A percentile compares a stretch with the other conserved stretches of the same genome.
Evolutionary conservation across 345 rosid genomes (phyloP).

Genomic region (Alliaria petiolata): DNA sequence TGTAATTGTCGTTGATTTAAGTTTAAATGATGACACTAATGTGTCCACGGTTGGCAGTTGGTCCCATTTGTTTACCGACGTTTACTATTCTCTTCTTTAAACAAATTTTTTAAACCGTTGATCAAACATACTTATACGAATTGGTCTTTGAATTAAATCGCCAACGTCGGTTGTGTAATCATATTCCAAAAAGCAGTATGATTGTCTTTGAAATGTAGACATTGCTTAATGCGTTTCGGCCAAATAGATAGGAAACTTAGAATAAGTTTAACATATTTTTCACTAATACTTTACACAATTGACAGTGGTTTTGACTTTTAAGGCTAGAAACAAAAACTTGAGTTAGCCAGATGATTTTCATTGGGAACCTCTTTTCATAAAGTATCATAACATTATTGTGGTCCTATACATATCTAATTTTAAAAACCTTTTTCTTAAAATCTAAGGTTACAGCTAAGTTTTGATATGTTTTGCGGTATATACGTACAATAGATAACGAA

Average conservation of each 20-base stretch:
- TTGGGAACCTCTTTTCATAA: slow-evolving; percentile 19
- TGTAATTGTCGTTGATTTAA: slow-evolving; percentile 25
- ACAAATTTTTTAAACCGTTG: slow-evolving; percentile 10
- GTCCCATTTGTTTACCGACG: slow-evolving; percentile 33
- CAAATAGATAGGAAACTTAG: background rate
- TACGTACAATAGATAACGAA: no score
- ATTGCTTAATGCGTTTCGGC: slow-evolving; percentile 5
- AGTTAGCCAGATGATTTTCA: slow-evolving; percentile 27
- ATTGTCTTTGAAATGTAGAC: slow-evolving; percentile 15
- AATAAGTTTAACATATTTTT: background rate
- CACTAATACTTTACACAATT: slow-evolving; percentile 16
- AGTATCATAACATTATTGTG: slow-evolving; percentile 15
- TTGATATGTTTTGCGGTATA: no score
- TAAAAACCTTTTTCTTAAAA: background rate
- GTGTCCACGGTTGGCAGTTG: slow-evolving; percentile 25
- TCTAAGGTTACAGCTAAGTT: no score
- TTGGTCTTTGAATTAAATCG: slow-evolving; percentile 2
- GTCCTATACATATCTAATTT: background rate
- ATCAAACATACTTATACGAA: slow-evolving; percentile 3
- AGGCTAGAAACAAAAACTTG: slow-evolving; percentile 26
- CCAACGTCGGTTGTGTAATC: slow-evolving; percentile 23
- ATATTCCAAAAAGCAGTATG: slow-evolving; percentile 24
- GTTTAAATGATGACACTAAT: slow-evolving; percentile 12
- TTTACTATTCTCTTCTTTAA: slow-evolving; percentile 17
- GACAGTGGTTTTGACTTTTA: slow-evolving; percentile 27